A percentile compares a stretch with the other conserved stretches of the same genome.
These are phyloP conservation scores for Pichia scutulata DNA, from an alignment of 805 yeast genomes.

Conservation along the genomic window DNA sequence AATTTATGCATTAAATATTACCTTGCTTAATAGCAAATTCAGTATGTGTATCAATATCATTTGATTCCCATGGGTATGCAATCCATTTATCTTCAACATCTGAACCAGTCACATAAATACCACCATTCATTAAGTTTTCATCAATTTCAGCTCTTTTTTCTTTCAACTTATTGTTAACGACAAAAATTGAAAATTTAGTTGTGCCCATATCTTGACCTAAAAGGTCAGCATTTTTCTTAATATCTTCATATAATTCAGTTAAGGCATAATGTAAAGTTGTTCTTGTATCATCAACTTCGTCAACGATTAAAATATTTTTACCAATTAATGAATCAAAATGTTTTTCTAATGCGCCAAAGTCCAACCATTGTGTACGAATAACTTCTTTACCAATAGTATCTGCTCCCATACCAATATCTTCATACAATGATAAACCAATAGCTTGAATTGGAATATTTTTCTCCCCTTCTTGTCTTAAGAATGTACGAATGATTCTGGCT, in stretches of 20 bases:
- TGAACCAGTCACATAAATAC: conserved; percentile 65
- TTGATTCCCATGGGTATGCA: conserved; percentile 88
- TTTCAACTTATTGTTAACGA: conserved; percentile 77
- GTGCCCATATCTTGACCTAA: conserved; percentile 50
- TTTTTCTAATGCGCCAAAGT: conserved; percentile 61
- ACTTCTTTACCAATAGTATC: conserved; percentile 72
- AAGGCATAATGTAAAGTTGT: conserved; percentile 83
- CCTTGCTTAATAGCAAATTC: conserved; percentile 59
- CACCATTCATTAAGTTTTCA: conserved; percentile 49
- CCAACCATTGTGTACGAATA: conserved; percentile 85
- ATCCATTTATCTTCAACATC: conserved; percentile 77
- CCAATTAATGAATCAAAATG: conserved; percentile 75
- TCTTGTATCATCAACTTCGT: conserved; percentile 89
- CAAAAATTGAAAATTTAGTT: conserved; percentile 70
- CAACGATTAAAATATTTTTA: conserved; percentile 73
- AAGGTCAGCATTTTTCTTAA: conserved; percentile 49
- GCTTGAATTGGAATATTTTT: conserved; percentile 67
- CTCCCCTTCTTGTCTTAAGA: conserved; percentile 48
- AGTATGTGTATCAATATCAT: conserved; percentile 73
- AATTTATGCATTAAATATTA: conserved; percentile 30
- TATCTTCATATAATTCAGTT: conserved; percentile 62
- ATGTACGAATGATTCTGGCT: conserved; percentile 58
- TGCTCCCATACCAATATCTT: conserved; percentile 40
- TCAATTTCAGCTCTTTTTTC: conserved; percentile 73
- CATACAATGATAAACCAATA: conserved; percentile 58